These are phyloP conservation scores for Spathaspora passalidarum DNA, from an alignment of 805 yeast species.

Conservation along the genomic window DNA sequence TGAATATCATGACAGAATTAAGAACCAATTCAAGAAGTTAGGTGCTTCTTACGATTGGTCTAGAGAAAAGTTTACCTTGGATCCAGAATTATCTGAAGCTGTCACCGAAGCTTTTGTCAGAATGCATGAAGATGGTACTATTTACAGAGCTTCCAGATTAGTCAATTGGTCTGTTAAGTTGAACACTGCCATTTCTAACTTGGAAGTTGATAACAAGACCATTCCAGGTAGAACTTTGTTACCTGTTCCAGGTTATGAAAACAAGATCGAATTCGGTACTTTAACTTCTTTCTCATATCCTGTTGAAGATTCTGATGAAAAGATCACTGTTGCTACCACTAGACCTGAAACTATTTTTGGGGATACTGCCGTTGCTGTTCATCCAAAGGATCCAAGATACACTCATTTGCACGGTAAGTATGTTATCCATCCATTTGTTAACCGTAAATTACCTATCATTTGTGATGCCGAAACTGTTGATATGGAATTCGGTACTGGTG, in stretches of 20 bases:
- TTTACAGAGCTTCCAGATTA: slow-evolving; percentile 89
- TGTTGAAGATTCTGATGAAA: slow-evolving; percentile 83
- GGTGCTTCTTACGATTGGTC: slow-evolving; percentile 98
- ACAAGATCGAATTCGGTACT: slow-evolving; percentile 93
- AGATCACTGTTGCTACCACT: slow-evolving; percentile 89
- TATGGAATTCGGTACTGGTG: slow-evolving; percentile 99
- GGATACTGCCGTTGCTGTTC: slow-evolving; percentile 97
- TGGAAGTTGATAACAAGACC: slow-evolving; percentile 93
- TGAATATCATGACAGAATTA: slow-evolving; percentile 82
- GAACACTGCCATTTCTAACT: slow-evolving; percentile 92
- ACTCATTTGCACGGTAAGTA: slow-evolving; percentile 92
- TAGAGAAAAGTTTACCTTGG: slow-evolving; percentile 90
- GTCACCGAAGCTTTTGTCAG: slow-evolving; percentile 90
- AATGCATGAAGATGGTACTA: slow-evolving; percentile 90
- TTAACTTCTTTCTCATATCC: slow-evolving; percentile 93
- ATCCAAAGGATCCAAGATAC: slow-evolving; percentile 92
- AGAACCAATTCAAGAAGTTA: slow-evolving; percentile 74
- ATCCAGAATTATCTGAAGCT: slow-evolving; percentile 71
- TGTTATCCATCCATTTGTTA: slow-evolving; percentile 86
- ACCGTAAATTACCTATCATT: slow-evolving; percentile 81
- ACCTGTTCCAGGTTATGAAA: slow-evolving; percentile 85
- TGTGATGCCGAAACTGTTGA: slow-evolving; percentile 93
- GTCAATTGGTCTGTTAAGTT: slow-evolving; percentile 96
- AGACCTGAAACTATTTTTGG: slow-evolving; percentile 99
- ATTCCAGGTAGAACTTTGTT: slow-evolving; percentile 77